Percentiles rank a stretch among this genome's conserved stretches.
phyloP scores from a whole-genome alignment of 441 rosid genomes.

The Bruguiera hainesii region DNA sequence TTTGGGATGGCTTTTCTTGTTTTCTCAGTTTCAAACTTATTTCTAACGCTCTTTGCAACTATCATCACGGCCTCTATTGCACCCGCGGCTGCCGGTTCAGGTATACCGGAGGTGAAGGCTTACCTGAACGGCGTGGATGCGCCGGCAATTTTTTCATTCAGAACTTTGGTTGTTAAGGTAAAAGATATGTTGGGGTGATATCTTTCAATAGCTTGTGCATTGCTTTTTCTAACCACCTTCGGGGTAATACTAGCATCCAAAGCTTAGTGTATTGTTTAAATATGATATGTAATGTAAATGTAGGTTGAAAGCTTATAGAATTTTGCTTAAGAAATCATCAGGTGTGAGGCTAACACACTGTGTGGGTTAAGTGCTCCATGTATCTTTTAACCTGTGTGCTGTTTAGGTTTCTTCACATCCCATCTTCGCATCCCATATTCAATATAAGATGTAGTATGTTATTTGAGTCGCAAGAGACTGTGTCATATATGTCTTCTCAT shows the following conservation, averaged over 20 bases:
- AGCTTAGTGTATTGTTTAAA: too few species aligned
- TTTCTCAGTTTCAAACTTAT: conserved; percentile 56
- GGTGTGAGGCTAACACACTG: too few species aligned
- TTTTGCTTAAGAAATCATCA: too few species aligned
- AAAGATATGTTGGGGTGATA: not conserved
- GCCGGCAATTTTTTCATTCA: conserved; percentile 56
- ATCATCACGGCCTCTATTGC: conserved; percentile 58
- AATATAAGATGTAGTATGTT: not conserved
- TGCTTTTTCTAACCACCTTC: not conserved
- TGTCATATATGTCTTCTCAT: conserved; percentile 3
- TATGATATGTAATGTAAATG: too few species aligned
- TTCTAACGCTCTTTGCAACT: conserved; percentile 62
- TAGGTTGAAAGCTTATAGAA: too few species aligned
- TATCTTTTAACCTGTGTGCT: not conserved
- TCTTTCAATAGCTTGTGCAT: not conserved
- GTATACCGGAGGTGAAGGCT: conserved; percentile 96
- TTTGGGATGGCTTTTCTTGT: conserved; percentile 58
- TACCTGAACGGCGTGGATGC: conserved; percentile 92
- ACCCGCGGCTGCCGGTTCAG: conserved; percentile 91
- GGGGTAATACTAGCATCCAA: too few species aligned
- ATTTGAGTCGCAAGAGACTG: not conserved
- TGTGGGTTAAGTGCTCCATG: not conserved
- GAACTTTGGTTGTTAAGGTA: conserved; percentile 73
- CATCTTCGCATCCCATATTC: not conserved
- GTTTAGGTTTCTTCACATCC: too few species aligned